These are phyloP conservation scores for Penicillium griseofulvum DNA, from an alignment of 2,329 filamentous ascomycete genomes.

Conservation along the genomic window DNA sequence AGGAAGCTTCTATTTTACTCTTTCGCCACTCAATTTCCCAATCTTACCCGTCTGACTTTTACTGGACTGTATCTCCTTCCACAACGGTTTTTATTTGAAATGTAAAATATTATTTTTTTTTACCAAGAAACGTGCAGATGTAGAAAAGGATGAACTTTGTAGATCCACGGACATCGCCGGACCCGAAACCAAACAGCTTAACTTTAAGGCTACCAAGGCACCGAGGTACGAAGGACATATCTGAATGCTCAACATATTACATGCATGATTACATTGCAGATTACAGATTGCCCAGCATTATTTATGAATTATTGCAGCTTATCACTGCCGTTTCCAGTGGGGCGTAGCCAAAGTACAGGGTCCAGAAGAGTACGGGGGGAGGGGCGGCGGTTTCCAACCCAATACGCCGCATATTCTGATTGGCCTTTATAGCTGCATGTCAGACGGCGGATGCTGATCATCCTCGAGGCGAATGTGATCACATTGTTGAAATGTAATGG, in stretches of 20 bases:
- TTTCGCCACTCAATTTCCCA: neutral
- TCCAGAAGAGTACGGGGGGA: neutral
- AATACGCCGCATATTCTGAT: neutral
- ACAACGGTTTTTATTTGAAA: neutral
- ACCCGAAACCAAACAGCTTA: neutral
- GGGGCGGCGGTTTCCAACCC: neutral
- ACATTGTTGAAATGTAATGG: neutral
- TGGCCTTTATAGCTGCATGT: constrained; percentile 1
- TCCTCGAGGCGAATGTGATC: neutral
- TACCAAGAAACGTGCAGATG: neutral
- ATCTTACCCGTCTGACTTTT: neutral
- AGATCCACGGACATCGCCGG: constrained; percentile 1
- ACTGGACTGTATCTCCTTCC: constrained; percentile 6
- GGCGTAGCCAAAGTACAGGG: neutral
- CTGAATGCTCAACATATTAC: neutral
- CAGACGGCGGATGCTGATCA: constrained; percentile 6
- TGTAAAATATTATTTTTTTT: neutral
- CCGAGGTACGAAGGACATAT: neutral
- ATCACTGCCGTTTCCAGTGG: neutral
- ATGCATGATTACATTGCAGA: constrained; percentile 3
- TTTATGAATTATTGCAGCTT: neutral
- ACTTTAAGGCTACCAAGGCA: neutral
- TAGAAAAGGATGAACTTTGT: neutral
- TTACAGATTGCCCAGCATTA: neutral
- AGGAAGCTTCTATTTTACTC: neutral